Conservation (phyloP, 2,329 filamentous ascomycete genomes). For the Coniochaeta ligniaria region DNA sequence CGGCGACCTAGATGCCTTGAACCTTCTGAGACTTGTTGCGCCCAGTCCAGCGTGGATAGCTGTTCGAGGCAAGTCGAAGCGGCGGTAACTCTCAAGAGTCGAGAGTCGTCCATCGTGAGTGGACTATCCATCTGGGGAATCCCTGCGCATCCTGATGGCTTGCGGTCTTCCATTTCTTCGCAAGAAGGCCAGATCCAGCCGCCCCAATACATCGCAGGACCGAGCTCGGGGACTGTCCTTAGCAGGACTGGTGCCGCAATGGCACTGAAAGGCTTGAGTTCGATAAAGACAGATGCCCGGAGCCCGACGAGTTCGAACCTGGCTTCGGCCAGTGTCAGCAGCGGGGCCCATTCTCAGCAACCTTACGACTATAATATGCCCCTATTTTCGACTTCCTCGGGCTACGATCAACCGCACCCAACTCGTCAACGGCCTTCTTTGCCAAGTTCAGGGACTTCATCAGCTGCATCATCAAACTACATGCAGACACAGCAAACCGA, state of each 20-base stretch:
- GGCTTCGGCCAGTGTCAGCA: not conserved
- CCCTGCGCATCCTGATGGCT: not conserved
- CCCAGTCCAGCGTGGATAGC: constrained; percentile 6
- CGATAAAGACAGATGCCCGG: not conserved
- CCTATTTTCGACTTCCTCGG: not conserved
- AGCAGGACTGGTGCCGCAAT: not conserved
- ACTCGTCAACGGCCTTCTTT: not conserved
- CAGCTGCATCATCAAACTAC: not conserved
- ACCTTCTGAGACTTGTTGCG: constrained; percentile 15
- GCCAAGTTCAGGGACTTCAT: not conserved
- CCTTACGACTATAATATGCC: not conserved
- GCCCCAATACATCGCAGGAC: not conserved
- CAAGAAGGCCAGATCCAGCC: not conserved
- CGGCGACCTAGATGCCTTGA: constrained; percentile 23
- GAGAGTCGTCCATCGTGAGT: not conserved
- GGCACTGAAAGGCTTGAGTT: not conserved
- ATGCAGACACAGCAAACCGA: not conserved
- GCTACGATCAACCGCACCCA: not conserved
- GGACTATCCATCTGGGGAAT: not conserved
- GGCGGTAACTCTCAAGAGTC: not conserved
- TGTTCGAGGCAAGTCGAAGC: not conserved
- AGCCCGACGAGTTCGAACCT: not conserved
- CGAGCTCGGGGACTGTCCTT: not conserved
- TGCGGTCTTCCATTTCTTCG: not conserved
- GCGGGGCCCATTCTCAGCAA: not conserved